Percentiles rank a stretch among this genome's conserved stretches.
phyloP scores from a whole-genome alignment of 2,329 filamentous ascomycete species.

The Bipolaris sorokiniana region DNA sequence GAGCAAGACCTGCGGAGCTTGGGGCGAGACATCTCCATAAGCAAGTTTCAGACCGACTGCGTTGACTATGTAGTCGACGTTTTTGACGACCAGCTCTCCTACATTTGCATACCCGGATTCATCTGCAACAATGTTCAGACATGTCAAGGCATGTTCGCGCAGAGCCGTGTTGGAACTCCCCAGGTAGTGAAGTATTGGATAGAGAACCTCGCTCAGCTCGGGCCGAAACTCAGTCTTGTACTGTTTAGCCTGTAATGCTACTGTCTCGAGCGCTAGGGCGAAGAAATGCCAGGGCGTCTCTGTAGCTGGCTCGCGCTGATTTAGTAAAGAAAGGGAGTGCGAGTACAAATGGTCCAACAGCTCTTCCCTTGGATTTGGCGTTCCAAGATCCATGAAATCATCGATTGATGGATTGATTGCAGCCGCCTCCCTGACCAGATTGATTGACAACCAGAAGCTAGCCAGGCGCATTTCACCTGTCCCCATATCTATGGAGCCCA shows the following conservation, averaged over 20 bases:
- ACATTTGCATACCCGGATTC: constrained; percentile 77
- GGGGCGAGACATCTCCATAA: constrained; percentile 88
- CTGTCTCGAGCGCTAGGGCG: constrained; percentile 79
- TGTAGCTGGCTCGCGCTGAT: constrained; percentile 48
- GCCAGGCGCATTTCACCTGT: constrained; percentile 67
- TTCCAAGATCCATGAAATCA: constrained; percentile 67
- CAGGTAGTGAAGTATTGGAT: constrained; percentile 87
- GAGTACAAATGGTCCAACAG: constrained; percentile 69
- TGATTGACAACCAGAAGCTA: constrained; percentile 80
- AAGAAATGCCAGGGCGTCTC: constrained; percentile 72
- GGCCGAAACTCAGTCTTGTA: constrained; percentile 73
- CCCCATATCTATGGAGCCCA: constrained; percentile 66
- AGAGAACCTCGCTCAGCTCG: constrained; percentile 89
- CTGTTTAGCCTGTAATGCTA: constrained; percentile 75
- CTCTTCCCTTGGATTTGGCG: constrained; percentile 35
- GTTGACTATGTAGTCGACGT: constrained; percentile 96
- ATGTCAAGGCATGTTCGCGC: constrained; percentile 80
- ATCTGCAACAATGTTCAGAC: constrained; percentile 78
- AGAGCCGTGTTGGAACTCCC: constrained; percentile 72
- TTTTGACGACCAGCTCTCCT: constrained; percentile 81
- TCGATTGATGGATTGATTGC: constrained; percentile 63
- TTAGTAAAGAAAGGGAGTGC: constrained; percentile 68
- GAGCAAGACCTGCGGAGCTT: constrained; percentile 84
- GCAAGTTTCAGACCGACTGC: constrained; percentile 88
- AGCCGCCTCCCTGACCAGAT: constrained; percentile 68